phyloP scores from a whole-genome alignment of 768 basidiomycete species.

The Tephrocybe sp. region DNA sequence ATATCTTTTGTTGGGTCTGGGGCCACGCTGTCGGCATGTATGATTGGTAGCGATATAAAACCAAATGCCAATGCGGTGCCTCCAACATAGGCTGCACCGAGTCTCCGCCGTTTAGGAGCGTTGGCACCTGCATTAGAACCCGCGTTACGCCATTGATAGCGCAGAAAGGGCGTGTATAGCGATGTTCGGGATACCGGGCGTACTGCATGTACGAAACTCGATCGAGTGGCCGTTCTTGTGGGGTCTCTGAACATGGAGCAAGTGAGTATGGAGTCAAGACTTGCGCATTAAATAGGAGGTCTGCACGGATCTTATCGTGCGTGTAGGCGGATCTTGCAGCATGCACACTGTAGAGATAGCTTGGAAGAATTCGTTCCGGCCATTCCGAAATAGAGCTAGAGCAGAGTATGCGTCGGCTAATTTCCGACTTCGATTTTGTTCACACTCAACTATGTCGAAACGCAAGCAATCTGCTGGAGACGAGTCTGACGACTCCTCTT shows the following conservation, averaged over 20 bases:
- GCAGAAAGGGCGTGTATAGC: neutral
- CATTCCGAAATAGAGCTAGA: constrained; percentile 9
- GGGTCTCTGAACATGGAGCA: constrained; percentile 12
- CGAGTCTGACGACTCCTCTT: constrained; percentile 39
- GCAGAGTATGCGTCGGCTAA: too few relatives aligned
- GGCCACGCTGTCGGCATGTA: constrained; percentile 15
- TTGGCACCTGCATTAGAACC: constrained; percentile 2
- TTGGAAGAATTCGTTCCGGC: too few relatives aligned
- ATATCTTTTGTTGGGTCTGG: constrained; percentile 15
- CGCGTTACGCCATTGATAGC: constrained; percentile 10
- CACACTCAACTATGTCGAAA: constrained; percentile 43
- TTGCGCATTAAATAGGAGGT: neutral
- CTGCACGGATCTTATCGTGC: constrained; percentile 13
- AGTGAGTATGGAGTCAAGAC: neutral
- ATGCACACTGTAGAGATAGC: too few relatives aligned
- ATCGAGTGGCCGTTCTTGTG: neutral
- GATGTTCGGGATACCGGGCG: constrained; percentile 1
- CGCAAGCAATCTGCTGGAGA: constrained; percentile 47
- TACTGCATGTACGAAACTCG: neutral
- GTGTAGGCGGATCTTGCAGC: constrained; percentile 6
- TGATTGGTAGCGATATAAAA: constrained; percentile 13
- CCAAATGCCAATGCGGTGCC: constrained; percentile 16
- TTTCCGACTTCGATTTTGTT: neutral
- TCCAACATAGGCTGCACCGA: constrained; percentile 11
- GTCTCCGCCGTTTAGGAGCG: constrained; percentile 1